phyloP scores from a whole-genome alignment of 1,284 basidiomycete genomes.

The Tilletia walkeri region DNA sequence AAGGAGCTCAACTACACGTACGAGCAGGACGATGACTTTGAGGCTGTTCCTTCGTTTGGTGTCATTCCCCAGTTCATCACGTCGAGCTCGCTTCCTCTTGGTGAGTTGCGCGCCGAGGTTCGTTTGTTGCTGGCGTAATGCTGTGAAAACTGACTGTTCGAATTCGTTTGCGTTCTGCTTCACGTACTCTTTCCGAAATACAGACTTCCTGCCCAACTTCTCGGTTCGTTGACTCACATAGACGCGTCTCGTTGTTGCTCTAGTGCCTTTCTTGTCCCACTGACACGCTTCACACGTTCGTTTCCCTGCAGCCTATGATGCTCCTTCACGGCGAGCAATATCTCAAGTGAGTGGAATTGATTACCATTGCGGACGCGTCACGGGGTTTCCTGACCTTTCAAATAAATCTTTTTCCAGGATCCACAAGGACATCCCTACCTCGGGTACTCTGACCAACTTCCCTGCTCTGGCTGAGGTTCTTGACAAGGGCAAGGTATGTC shows the following conservation, averaged over 20 bases:
- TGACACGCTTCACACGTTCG: background rate
- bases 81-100: conserved; percentile 58
- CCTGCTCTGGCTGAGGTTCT: conserved; percentile 64
- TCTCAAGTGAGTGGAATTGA: conserved; percentile 60
- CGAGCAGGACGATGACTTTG: conserved; percentile 83
- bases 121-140: too few species aligned
- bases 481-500: conserved; percentile 52
- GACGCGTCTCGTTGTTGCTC: too few species aligned
- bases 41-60: conserved; percentile 86
- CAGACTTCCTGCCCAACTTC: conserved; percentile 87
- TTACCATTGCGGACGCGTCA: background rate
- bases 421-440: conserved; percentile 81
- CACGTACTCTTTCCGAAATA: background rate
- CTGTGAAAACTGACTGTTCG: too few species aligned
- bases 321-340: conserved; percentile 98
- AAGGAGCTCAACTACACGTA: conserved; percentile 88
- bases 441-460: conserved; percentile 76
- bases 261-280: background rate
- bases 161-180: too few species aligned
- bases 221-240: conserved; percentile 58
- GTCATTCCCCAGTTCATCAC: conserved; percentile 83
- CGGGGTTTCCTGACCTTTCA: background rate
- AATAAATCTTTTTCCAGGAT: conserved; percentile 58
- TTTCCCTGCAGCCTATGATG: conserved; percentile 71
- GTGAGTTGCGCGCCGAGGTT: background rate